A percentile compares a stretch with the other conserved stretches of the same genome.
These are phyloP conservation scores for Stagonosporopsis rhizophila DNA, from an alignment of 2,329 filamentous ascomycete genomes.

Conservation along the genomic window DNA sequence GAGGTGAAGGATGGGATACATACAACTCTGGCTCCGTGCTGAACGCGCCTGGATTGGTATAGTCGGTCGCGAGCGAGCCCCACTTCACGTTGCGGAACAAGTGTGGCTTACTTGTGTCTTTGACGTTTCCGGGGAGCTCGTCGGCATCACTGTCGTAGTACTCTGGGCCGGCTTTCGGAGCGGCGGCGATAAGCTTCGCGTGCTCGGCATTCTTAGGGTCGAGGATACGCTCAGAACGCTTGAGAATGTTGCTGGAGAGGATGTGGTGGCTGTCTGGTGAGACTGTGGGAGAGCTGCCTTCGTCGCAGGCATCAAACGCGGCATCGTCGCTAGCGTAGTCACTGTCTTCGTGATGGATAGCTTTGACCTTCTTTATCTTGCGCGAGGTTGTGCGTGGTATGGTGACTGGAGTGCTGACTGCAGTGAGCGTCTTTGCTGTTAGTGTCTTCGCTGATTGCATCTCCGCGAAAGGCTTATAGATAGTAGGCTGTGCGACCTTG, in stretches of 20 bases:
- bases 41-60: constrained; percentile 22
- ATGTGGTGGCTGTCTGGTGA: constrained; percentile 7
- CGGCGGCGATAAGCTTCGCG: constrained; percentile 25
- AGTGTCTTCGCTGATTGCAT: background rate
- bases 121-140: constrained; percentile 24
- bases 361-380: background rate
- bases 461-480: background rate
- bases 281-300: background rate
- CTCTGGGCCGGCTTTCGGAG: constrained; percentile 30
- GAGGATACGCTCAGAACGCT: constrained; percentile 33
- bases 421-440: background rate
- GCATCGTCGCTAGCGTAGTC: constrained; percentile 5
- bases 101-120: constrained; percentile 26
- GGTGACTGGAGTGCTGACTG: background rate
- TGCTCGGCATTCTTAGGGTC: constrained; percentile 26
- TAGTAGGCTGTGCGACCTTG: background rate
- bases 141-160: constrained; percentile 39
- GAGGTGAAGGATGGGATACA: background rate
- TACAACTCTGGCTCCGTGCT: constrained; percentile 26
- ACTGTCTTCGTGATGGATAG: background rate
- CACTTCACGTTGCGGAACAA: constrained; percentile 39
- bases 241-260: constrained; percentile 24
- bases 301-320: constrained; percentile 1
- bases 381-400: background rate
- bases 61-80: constrained; percentile 27